Evolutionary conservation across 2,329 filamentous ascomycete genomes (phyloP), one percentile per base, ranked within the genome.

Genomic region (Penicillium rolfsii): DNA sequence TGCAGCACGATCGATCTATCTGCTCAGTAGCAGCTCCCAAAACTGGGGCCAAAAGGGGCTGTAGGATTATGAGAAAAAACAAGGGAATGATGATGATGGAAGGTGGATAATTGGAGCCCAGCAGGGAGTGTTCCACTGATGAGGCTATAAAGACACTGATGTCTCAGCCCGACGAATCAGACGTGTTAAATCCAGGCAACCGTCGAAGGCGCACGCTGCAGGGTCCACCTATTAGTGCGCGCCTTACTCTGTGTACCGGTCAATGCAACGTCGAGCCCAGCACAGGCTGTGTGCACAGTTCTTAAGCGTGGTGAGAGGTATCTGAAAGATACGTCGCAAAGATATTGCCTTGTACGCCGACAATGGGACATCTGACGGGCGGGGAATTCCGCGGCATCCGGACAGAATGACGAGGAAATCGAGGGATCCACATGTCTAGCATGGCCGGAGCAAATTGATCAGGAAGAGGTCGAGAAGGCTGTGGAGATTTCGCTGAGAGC

Each of bases 121-220:
- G 48, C 30, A 50, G 35, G 22, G 50, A 40, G 50, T 2, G 35
- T 53, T 26, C 48, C 28, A 50, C 48, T 16, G 50, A 40, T 53
- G 50, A 26, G 50, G 36, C 28, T 35, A 40, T 38, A 19, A 36
- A 40, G 50, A 40, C 9, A 22, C 8, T 50, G 33, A 53, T 53
- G 50, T 53, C 50, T 53, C 50, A 40, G 50, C 50, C 14, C 22
- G 50, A 19, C 50, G 50, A 53, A 53, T 53, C 50, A 53, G 24
- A 35, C n/a, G 12, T 5, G 33, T 5, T 33, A 6, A 12, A n/a
- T 12, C 4, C 19, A 28, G 50, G 50, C 33, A 38, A 38, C 50
- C 30, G 7, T 38, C 50, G 22, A 40, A 52, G 35, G 50, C 19
- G 50, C 12, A 35, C 22, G 50, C 50, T 53, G 50, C 50, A 50